Evolutionary conservation across 2,329 filamentous ascomycete genomes (phyloP), one percentile per base, ranked within the genome.

Genomic region (Capronia epimyces): DNA sequence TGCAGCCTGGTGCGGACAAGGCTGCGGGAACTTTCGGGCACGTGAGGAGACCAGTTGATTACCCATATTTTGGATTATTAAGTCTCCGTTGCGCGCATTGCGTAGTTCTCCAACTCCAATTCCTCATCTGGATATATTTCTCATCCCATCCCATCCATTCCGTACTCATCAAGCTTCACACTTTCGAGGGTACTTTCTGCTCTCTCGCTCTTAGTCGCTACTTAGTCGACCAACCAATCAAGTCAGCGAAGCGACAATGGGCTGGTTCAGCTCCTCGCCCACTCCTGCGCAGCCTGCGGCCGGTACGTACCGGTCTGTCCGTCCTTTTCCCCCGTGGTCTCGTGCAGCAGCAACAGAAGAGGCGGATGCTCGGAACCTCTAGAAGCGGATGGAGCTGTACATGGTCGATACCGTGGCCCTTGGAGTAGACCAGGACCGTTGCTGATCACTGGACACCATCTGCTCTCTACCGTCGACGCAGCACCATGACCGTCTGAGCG

Each of bases 201-300:
- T 39, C 36, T 20, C 13, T 20, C 9, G 12, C 32, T 6, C 12
- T n/a, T 31, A 34, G 16, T 31, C 41, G 25, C 29, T 25, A 25
- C 21, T 16, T 21, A 9, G 41, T 43, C 25, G 31, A 34, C n/a
- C 31, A 13, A 34, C 31, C 18, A 15, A 42, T 21, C 12, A 10
- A 37, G 15, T 37, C 9, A 7, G 7, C 39, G 4, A 6, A 18
- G 8, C n/a, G 9, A 24, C 20, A 36, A 57, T 57, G 55, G 52
- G 43, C 37, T 57, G 55, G 55, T 57, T 57, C 49, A 50, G 45
- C 31, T 57, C 55, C 6, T 50, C 55, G 29, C 55, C 55, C 10
- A 50, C 49, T 8, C 55, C 51, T 40, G 51, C 55, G 27, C 52
- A 54, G 21, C 48, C 55, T 32, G 55, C 49, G 22, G 43, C 48